Conservation (phyloP, 192 early-diverging fungal genomes). For the Rhizophlyctis rosea region DNA sequence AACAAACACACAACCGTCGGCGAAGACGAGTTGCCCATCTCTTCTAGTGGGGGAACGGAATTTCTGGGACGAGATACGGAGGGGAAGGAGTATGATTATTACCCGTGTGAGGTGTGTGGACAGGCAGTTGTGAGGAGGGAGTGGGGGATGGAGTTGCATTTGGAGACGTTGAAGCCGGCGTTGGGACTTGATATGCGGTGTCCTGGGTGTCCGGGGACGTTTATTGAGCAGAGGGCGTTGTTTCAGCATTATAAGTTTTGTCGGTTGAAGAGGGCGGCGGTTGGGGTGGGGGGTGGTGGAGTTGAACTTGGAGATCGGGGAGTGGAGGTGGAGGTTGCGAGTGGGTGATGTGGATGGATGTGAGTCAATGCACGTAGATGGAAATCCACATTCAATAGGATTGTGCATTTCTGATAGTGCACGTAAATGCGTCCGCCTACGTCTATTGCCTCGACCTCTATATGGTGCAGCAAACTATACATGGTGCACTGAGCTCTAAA, state of each 20-base stretch:
- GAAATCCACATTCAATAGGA: too few species aligned
- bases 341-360: too few species aligned
- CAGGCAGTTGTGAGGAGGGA: constrained; percentile 45
- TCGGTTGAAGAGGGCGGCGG: constrained; percentile 14
- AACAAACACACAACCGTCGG: constrained; percentile 44
- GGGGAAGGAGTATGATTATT: constrained; percentile 43
- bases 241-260: constrained; percentile 61
- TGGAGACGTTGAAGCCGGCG: constrained; percentile 54
- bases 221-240: constrained; percentile 51
- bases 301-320: too few species aligned
- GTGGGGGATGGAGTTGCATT: constrained; percentile 55
- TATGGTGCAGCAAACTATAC: too few species aligned
- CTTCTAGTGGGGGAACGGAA: constrained; percentile 26
- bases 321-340: too few species aligned
- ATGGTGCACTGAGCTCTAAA: too few species aligned
- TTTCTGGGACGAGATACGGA: constrained; percentile 6
- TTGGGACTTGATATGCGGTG: constrained; percentile 52
- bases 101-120: constrained; percentile 49
- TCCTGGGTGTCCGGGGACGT: constrained; percentile 32
- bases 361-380: too few species aligned
- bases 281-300: too few species aligned
- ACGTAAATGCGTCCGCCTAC: too few species aligned
- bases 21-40: constrained; percentile 28
- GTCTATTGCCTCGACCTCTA: too few species aligned
- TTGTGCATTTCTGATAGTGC: too few species aligned